These are phyloP conservation scores for Spinellus fusiger DNA, from an alignment of 192 early-diverging fungal genomes.

Conservation along the genomic window DNA sequence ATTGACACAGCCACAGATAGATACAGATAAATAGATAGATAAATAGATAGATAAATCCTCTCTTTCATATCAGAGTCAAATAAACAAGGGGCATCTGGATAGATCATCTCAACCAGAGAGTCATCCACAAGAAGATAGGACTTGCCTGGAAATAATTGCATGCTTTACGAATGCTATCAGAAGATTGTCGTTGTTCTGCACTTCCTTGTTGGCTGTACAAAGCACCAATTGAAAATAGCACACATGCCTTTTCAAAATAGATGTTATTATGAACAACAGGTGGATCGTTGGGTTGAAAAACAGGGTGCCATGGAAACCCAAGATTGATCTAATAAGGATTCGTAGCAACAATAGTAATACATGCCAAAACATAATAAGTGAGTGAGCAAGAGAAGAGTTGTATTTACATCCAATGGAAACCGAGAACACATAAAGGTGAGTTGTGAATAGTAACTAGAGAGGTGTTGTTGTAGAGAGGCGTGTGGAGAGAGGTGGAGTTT, in stretches of 20 bases:
- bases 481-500: too few species aligned
- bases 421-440: slow-evolving; percentile 71
- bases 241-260: slow-evolving; percentile 75
- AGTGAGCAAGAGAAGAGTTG: slow-evolving; percentile 8
- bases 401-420: slow-evolving; percentile 79
- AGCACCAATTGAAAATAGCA: slow-evolving; percentile 82
- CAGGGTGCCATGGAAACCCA: slow-evolving; percentile 62
- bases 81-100: too few species aligned
- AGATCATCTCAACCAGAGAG: too few species aligned
- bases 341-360: background rate
- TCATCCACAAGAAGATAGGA: too few species aligned
- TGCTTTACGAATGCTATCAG: slow-evolving; percentile 75
- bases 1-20: background rate
- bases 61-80: background rate
- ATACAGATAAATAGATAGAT: background rate
- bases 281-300: slow-evolving; percentile 52
- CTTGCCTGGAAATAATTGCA: slow-evolving; percentile 72
- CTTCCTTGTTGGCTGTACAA: slow-evolving; percentile 76
- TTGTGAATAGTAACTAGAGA: slow-evolving; percentile 75
- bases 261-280: slow-evolving; percentile 50
- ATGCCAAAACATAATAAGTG: too few species aligned
- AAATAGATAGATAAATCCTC: background rate
- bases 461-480: too few species aligned
- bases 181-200: slow-evolving; percentile 56
- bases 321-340: slow-evolving; percentile 44